These are phyloP conservation scores for Carex kokanica DNA, from an alignment of 176 grass and related monocot species.

Conservation along the genomic window DNA sequence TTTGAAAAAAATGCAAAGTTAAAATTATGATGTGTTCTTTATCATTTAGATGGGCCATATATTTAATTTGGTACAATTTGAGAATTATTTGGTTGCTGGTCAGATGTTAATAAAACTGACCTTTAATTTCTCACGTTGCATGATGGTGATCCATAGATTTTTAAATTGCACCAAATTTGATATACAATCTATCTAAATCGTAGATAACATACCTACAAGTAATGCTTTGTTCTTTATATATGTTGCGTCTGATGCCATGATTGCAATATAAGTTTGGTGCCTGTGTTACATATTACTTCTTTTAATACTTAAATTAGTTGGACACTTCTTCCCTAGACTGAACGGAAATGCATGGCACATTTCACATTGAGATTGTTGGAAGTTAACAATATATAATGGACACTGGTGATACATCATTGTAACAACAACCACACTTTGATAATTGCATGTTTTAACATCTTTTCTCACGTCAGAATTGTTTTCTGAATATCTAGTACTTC, in stretches of 20 bases:
- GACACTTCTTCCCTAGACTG: background rate
- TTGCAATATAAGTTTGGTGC: background rate
- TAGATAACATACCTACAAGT: background rate
- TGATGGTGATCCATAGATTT: background rate
- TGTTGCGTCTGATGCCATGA: background rate
- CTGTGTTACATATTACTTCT: background rate
- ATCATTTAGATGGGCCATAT: background rate
- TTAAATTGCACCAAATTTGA: background rate
- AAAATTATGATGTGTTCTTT: background rate
- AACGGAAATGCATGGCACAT: background rate
- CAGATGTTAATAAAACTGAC: background rate
- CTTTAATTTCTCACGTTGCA: background rate
- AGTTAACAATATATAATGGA: background rate
- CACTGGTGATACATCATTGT: background rate
- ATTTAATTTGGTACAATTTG: background rate
- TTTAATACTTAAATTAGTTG: background rate
- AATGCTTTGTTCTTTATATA: background rate
- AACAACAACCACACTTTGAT: background rate
- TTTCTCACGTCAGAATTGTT: background rate
- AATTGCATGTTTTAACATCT: background rate
- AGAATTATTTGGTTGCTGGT: background rate
- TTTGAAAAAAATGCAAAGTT: background rate
- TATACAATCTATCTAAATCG: background rate
- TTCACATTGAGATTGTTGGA: background rate
- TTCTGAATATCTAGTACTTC: slow-evolving; percentile 7